Evolutionary conservation across 176 grass and related monocot genomes (phyloP), one percentile per base, ranked within the genome.

Genomic region (Otatea glauca): DNA sequence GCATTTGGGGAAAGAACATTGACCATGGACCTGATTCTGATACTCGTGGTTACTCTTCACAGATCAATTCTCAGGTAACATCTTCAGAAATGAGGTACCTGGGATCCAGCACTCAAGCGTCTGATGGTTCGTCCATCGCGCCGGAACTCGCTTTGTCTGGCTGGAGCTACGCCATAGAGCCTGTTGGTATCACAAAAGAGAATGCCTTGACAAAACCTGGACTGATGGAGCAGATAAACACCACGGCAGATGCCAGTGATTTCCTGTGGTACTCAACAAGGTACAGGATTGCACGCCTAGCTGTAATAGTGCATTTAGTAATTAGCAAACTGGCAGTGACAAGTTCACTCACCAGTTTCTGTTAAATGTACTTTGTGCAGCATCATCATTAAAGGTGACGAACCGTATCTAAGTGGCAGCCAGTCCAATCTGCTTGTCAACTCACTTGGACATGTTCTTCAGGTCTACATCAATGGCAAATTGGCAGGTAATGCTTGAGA

Each of bases 251-350:
- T 92, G 92, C 77, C 80, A 99, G 97, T 76, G 97, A 99, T 84
- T 99, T 96, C 89, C 93, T 99, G 24, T 99, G 97, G 97, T 99
- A 99, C 74, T 92, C 91, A 62, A 85, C 86, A 92, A 99, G 97
- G 93, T 99, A 83, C 38, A 83, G 45, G 61, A 77, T 53, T 72
- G 10, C 18, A 63, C 37, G 18, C 44, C 16, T 32, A 61, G 16
- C 20, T 75, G 50, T 32, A 68, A 5, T 74, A 73, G 51, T 17
- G 38, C 20, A 39, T 47, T 59, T 23, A 24, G 43, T 83, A 70
- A 34, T 35, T 13, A 20, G 27, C 37, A 6, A 72, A 24, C 59
- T 61, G 48, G 69, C 8, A 50, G 68, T 60, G 5, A 44, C 32
- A 78, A 23, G 1, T 23, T 24, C 72, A 56, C n/a, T 74, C 17